Conservation (phyloP, 768 basidiomycete species). For the Crassisporium funariophilum region DNA sequence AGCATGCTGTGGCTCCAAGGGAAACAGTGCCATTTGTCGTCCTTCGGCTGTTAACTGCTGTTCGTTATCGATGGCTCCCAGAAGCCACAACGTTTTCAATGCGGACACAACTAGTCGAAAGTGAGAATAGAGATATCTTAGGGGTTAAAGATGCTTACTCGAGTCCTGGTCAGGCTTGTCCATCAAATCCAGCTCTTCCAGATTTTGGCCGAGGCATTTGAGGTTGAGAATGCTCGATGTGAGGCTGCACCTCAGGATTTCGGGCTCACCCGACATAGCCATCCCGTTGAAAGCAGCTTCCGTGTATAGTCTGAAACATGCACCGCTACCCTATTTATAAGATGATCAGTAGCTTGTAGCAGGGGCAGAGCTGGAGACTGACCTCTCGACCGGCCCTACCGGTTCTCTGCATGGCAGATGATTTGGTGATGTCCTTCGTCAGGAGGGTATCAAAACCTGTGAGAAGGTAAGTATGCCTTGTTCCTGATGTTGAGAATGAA, state of each 20-base stretch:
- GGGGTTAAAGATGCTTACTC: constrained; percentile 47
- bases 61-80: constrained; percentile 74
- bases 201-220: constrained; percentile 79
- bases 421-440: constrained; percentile 82
- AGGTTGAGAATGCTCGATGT: constrained; percentile 84
- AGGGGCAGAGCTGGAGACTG: constrained; percentile 12
- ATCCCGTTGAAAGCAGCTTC: constrained; percentile 74
- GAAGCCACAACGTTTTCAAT: constrained; percentile 71
- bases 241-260: constrained; percentile 87
- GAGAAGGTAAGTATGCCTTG: neutral
- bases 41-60: constrained; percentile 74
- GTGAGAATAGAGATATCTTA: neutral
- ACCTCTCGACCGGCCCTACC: constrained; percentile 97
- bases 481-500: neutral
- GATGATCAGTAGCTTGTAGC: constrained; percentile 1
- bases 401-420: constrained; percentile 90
- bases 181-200: constrained; percentile 85
- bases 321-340: constrained; percentile 64
- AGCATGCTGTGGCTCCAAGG: constrained; percentile 85
- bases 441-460: constrained; percentile 87
- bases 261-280: constrained; percentile 72
- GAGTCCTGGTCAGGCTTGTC: constrained; percentile 79
- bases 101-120: constrained; percentile 63
- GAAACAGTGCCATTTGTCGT: constrained; percentile 85
- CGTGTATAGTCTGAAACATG: constrained; percentile 93